Conservation (phyloP, 306 rosid genomes). For the Sechiopsis laciniata region DNA sequence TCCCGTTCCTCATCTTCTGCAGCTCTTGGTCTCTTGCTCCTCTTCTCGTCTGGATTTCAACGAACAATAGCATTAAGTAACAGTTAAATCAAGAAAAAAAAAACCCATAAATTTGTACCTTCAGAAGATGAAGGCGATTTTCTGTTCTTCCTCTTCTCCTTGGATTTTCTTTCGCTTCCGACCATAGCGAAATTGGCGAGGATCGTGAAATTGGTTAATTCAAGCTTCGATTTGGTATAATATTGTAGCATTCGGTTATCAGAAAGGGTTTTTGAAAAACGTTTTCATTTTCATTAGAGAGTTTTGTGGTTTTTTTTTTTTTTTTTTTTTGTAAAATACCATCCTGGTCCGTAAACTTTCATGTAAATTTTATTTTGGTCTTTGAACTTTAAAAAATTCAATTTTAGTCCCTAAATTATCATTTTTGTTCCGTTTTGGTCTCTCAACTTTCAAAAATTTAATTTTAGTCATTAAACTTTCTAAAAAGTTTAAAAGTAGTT, state of each 20-base stretch:
- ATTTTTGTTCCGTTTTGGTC: too few relatives aligned
- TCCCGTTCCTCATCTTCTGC: constrained; percentile 55
- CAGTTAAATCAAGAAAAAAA: neutral
- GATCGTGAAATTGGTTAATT: constrained; percentile 6
- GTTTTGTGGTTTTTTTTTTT: too few relatives aligned
- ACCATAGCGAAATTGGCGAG: constrained; percentile 38
- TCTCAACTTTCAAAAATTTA: too few relatives aligned
- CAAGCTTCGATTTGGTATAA: neutral
- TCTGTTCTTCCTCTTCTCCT: constrained; percentile 42
- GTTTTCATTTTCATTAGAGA: too few relatives aligned
- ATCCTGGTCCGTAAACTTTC: too few relatives aligned
- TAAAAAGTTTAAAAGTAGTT: too few relatives aligned
- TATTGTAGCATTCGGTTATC: neutral
- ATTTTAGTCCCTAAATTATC: too few relatives aligned
- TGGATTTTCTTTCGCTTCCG: constrained; percentile 74
- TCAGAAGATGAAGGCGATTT: constrained; percentile 49
- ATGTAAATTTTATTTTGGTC: too few relatives aligned
- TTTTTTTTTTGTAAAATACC: too few relatives aligned
- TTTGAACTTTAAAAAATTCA: too few relatives aligned
- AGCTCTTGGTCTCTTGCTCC: constrained; percentile 55
- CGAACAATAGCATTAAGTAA: neutral
- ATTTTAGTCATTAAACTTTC: too few relatives aligned
- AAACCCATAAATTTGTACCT: constrained; percentile 32
- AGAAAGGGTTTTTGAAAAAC: neutral
- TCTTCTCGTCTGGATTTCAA: constrained; percentile 50